Conservation (phyloP, 2,329 filamentous ascomycete species). For the Trichoderma sp. region DNA sequence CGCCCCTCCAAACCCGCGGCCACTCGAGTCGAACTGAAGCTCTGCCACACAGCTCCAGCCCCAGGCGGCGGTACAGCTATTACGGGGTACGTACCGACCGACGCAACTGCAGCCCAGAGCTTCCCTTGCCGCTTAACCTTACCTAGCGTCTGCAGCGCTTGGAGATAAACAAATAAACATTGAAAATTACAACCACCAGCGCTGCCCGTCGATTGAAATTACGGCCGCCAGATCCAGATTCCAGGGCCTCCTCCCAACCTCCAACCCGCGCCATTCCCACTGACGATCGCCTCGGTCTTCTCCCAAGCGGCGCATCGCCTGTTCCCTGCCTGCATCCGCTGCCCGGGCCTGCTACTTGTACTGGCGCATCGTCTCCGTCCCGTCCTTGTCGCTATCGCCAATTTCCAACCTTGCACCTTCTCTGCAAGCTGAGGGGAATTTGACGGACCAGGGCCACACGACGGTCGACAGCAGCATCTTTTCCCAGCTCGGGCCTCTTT, state of each 20-base stretch:
- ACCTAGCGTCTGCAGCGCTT: constrained; percentile 30
- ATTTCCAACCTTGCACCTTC: constrained; percentile 30
- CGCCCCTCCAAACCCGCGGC: constrained; percentile 14
- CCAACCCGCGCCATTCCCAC: constrained; percentile 5
- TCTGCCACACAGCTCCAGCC: too few species aligned
- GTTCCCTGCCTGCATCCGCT: not conserved
- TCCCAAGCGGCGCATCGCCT: not conserved
- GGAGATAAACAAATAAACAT: constrained; percentile 43
- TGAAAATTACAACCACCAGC: constrained; percentile 29
- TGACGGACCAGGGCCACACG: constrained; percentile 20
- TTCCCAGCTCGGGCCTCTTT: constrained; percentile 10
- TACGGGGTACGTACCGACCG: not conserved
- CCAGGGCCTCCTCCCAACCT: constrained; percentile 17
- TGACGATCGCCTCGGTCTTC: not conserved
- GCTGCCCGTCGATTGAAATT: constrained; percentile 20
- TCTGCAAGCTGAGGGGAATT: constrained; percentile 25
- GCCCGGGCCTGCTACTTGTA: not conserved
- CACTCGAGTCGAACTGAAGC: not conserved
- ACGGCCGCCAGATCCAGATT: constrained; percentile 9
- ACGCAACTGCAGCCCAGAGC: not conserved
- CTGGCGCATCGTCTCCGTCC: constrained; percentile 13
- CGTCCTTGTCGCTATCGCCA: constrained; percentile 25
- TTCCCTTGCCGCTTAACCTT: constrained; percentile 27
- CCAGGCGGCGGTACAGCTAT: constrained; percentile 1
- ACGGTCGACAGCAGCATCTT: constrained; percentile 13